Evolutionary conservation across 768 basidiomycete species (phyloP), one percentile per base, ranked within the genome.

Genomic region (Pisolithus albus): DNA sequence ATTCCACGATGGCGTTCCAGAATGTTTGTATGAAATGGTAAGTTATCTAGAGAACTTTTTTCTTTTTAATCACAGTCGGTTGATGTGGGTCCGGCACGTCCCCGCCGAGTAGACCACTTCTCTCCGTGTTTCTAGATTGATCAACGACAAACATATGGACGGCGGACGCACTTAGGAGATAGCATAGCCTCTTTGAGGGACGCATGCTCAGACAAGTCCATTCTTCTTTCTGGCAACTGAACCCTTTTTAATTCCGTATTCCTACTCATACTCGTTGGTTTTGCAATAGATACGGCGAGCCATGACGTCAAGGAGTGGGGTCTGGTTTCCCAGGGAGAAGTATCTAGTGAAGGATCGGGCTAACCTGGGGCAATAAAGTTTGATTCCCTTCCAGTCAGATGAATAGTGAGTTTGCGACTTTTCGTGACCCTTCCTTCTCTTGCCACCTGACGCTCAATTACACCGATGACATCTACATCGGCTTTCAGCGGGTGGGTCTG

Each of bases 101-200:
- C 42, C 38, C 47, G 34, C 44, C 47, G 43, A 30, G 28, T 15
- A 16, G 13, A 34, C 11, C 34, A 13, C 41, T 46, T 51, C 50
- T 52, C 54, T 57, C 55, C 52, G 23, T 49, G 32, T 52, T 53
- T 62, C 50, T 42, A 46, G 56, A 40, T 10, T 24, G 49, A 48
- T 53, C 55, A 47, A 48, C 36, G 13, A 34, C 34, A 15, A 46
- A 66, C 62, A 64, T 56, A 21, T 18, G 18, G 55, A 56, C 28
- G 51, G 46, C 28, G 44, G 52, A 38, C 26, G 26, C 32, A 37
- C 13, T 18, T 18, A 13, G 30, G 46, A 32, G 7, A 47, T 47
- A 10, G 46, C 30, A 47, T 34, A n/a, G 46, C 30, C 34, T 42
- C 41, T 24, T 42, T 4, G 13, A 21, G 40, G 40, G 18, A 39